Percentiles rank a stretch among this genome's conserved stretches.
Conservation (phyloP, 129 eudicot species). For the Flaveria ramosissima region DNA sequence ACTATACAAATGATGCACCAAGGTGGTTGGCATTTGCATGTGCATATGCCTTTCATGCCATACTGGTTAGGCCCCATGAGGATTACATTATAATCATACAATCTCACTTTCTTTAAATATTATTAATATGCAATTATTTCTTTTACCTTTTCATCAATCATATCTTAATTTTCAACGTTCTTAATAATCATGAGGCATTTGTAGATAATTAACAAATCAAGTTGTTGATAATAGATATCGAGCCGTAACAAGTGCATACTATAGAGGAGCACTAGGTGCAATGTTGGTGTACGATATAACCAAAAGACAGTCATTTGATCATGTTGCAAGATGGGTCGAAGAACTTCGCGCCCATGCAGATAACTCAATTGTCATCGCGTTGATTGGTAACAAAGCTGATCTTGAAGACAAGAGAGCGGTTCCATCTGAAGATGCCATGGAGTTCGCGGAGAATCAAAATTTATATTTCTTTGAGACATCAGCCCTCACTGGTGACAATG, state of each 20-base stretch:
- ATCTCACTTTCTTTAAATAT: background rate
- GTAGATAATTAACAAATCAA: background rate
- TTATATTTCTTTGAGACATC: conserved; percentile 78
- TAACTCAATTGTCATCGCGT: conserved; percentile 59
- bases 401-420: conserved; percentile 64
- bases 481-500: conserved; percentile 80
- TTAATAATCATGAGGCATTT: conserved; percentile 1
- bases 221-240: conserved; percentile 52
- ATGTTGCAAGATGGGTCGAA: conserved; percentile 79
- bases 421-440: conserved; percentile 68
- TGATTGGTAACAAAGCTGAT: conserved; percentile 81
- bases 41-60: conserved; percentile 41
- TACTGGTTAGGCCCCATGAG: conserved; percentile 38
- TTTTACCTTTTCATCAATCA: background rate
- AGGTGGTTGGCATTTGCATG: conserved; percentile 30
- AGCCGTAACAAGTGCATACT: conserved; percentile 89
- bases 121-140: conserved; percentile 3
- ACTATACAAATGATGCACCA: background rate
- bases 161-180: background rate
- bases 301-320: conserved; percentile 69
- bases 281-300: conserved; percentile 79
- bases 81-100: conserved; percentile 23
- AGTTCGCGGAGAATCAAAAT: conserved; percentile 70
- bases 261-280: conserved; percentile 92
- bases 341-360: conserved; percentile 84